Evolutionary conservation across 2,329 filamentous ascomycete species (phyloP), one percentile per base, ranked within the genome.

Genomic region (Trichoderma brevicompactum): DNA sequence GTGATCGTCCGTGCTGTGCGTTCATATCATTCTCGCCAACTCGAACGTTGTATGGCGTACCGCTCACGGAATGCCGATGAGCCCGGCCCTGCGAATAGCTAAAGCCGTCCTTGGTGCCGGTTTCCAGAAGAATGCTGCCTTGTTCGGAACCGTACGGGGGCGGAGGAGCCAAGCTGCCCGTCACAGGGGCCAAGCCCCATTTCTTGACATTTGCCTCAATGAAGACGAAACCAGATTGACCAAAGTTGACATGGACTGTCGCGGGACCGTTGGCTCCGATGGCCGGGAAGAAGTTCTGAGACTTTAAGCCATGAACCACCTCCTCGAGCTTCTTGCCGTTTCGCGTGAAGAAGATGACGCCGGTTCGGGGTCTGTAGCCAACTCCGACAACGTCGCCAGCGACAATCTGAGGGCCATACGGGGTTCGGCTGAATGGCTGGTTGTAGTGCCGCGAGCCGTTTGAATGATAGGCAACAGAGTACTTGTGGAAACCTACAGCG

Each of bases 151-250:
- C 95, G 75, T 99, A 99, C 1, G 95, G 95, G 58, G 95, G 95
- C 49, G 95, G 95, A 15, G 95, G 95, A 34, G 95, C 95, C 66
- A 99, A 83, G 73, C 92, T 97, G 66, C 95, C 95, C 1, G 92
- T 97, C 85, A 96, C 96, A 5, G 95, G 95, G 54, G 95, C 95
- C 64, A 99, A 82, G 2, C 95, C 95, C 95, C 95, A 99, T 83
- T 98, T 99, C 87, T 99, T 99, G 67, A 99, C 95, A 73, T 99
- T 99, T 68, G 94, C 95, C 79, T 99, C 95, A 72, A 99, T 98
- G 74, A 98, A 99, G 55, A 99, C 95, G 74, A 98, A 99, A 40
- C 95, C 95, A 74, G 95, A 92, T 76, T 99, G 95, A 7, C 95
- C 95, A 76, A 99, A 96, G 77, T 99, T 99, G 75, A 98, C 95